Base-by-base conservation (phyloP, 768 basidiomycete genomes). In the Lactarius hatsudake region DNA sequence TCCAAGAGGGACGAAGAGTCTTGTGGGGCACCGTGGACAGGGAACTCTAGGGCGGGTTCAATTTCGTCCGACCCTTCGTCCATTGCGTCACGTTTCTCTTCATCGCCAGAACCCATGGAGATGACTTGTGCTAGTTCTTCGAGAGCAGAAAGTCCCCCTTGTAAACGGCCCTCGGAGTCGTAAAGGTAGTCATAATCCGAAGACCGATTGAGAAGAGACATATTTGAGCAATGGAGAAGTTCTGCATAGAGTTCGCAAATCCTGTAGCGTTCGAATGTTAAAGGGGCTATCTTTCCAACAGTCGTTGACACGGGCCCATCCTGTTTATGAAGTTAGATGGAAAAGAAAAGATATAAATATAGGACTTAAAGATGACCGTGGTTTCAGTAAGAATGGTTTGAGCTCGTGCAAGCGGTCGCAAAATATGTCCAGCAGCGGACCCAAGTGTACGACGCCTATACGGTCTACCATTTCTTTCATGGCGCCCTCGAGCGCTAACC, bases 161-260 rank as follows among this genome's bases (percentile, higher is more conserved):
- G 87, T 53, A 99, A 78, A 32, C 92, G 86, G 23, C 96, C 96
- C 61, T 93, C 86, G 1, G 81, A 79, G 73, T 93, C 93, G 76
- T 94, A 95, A n/a, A 87, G 79, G 28, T 85, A 82, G 56, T 86
- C 84, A 63, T 83, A 87, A 57, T 89, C 87, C 0, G 84, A 74
- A 1, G 85, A 78, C 12, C 97, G 92, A 75, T 98, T 98, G 32
- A 98, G 82, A 28, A 98, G 84, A 6, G 92, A 88, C 96, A 99
- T 98, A 73, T 97, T 98, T 20, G 97, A 98, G 75, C 95, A 97
- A 74, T 99, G 97, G 30, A 98, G 80, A 6, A 99, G 86, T 75
- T 99, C 97, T 23, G 96, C 97, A 72, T 96, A 95, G 15, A 99
- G 82, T 77, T 99, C 97, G 78, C 94, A 93, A 72, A 98, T 94